phyloP scores from a whole-genome alignment of 371 early-diverging fungal genomes.

The Mucor irregularis region DNA sequence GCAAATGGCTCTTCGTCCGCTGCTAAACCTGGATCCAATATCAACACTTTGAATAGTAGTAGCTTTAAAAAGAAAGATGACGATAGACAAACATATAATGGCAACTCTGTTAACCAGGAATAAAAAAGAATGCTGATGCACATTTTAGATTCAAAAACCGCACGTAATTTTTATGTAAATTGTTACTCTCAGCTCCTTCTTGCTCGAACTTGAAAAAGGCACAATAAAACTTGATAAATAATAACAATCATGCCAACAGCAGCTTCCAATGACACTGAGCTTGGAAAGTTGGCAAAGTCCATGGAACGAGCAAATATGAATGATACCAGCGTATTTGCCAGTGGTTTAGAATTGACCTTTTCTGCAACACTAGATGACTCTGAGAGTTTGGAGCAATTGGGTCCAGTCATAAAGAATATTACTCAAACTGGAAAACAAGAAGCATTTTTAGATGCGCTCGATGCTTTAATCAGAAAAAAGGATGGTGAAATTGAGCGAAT shows the following conservation, averaged over 20 bases:
- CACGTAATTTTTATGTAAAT: too few relatives aligned
- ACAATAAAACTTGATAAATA: too few relatives aligned
- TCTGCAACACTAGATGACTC: constrained; percentile 56
- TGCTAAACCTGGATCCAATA: not conserved
- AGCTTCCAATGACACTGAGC: not conserved
- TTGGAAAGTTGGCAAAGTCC: constrained; percentile 7
- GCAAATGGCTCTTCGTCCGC: not conserved
- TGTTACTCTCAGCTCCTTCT: too few relatives aligned
- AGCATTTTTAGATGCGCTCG: constrained; percentile 85
- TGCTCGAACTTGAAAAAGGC: too few relatives aligned
- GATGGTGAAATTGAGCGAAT: constrained; percentile 97
- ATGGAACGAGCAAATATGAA: constrained; percentile 4
- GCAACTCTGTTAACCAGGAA: constrained; percentile 42
- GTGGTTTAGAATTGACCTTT: constrained; percentile 38
- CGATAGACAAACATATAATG: constrained; percentile 31
- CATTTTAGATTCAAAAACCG: too few relatives aligned
- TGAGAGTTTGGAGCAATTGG: constrained; percentile 80
- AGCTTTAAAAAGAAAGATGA: constrained; percentile 9
- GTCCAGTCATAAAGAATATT: constrained; percentile 89
- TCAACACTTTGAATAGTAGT: constrained; percentile 16
- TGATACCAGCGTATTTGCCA: constrained; percentile 26
- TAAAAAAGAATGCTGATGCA: too few relatives aligned
- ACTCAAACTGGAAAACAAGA: constrained; percentile 84
- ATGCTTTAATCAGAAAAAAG: constrained; percentile 78
- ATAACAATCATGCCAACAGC: too few relatives aligned